Conservation (phyloP, 805 yeast species). For the Wickerhamiella lipophila region DNA sequence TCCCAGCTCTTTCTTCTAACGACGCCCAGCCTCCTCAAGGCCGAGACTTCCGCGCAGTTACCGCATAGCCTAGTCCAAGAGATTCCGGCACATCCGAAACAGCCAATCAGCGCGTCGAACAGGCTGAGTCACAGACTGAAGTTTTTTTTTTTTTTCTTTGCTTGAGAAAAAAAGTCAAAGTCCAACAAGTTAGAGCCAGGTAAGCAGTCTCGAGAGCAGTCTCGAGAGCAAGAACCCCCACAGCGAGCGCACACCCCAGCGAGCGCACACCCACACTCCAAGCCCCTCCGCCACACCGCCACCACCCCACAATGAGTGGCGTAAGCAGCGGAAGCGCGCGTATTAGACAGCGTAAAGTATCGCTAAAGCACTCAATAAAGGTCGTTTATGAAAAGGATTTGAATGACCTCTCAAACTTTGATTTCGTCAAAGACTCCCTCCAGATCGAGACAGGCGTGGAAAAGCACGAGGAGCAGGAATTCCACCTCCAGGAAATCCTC, state of each 20-base stretch:
- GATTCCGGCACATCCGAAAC: constrained; percentile 4
- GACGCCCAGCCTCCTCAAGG: neutral
- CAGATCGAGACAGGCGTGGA: constrained; percentile 96
- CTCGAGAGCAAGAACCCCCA: too few relatives aligned
- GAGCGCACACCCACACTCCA: neutral
- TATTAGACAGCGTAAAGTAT: constrained; percentile 76
- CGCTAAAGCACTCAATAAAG: constrained; percentile 76
- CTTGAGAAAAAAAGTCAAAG: too few relatives aligned
- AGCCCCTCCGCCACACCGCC: constrained; percentile 1
- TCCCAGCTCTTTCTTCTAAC: neutral
- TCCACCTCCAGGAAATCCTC: constrained; percentile 84
- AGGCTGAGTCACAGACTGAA: constrained; percentile 2
- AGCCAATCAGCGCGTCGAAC: constrained; percentile 1
- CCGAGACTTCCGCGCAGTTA: constrained; percentile 1
- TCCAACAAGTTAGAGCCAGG: neutral
- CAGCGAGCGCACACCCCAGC: neutral
- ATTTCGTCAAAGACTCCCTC: constrained; percentile 72
- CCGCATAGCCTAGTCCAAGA: neutral
- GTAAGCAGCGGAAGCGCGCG: constrained; percentile 9
- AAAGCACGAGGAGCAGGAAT: constrained; percentile 93
- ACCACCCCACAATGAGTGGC: constrained; percentile 2
- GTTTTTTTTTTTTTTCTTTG: neutral
- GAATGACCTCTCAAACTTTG: constrained; percentile 58
- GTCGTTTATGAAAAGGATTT: constrained; percentile 67
- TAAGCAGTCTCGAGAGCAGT: too few relatives aligned